Evolutionary conservation across 148 eudicot species (phyloP).

Genomic region (Vaccinium myrtillus): DNA sequence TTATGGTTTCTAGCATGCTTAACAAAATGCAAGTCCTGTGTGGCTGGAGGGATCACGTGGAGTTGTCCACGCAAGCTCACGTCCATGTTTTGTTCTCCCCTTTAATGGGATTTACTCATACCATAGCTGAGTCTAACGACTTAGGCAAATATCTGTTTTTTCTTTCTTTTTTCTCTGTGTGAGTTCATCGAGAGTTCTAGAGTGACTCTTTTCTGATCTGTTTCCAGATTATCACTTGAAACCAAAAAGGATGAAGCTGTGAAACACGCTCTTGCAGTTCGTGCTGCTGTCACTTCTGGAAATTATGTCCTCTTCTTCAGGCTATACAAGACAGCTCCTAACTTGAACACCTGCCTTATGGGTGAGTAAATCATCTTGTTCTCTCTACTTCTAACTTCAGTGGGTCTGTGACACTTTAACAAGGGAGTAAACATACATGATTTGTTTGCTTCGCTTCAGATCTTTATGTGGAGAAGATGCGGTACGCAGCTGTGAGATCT

Average conservation of each 20-base stretch:
- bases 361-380: conserved; percentile 42
- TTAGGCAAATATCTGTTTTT: neutral
- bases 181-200: conserved; percentile 14
- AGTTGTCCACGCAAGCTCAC: neutral
- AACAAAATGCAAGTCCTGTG: neutral
- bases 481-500: conserved; percentile 82
- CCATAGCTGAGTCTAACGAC: neutral
- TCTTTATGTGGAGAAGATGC: conserved; percentile 85
- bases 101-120: neutral
- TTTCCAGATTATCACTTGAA: conserved; percentile 70
- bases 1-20: neutral
- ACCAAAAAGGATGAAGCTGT: conserved; percentile 74
- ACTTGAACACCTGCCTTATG: conserved; percentile 79
- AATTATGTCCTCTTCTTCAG: conserved; percentile 85
- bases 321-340: conserved; percentile 82
- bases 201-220: conserved; percentile 12
- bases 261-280: conserved; percentile 89
- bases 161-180: neutral
- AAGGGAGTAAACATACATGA: neutral
- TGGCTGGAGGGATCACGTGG: neutral
- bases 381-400: neutral
- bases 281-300: conserved; percentile 81
- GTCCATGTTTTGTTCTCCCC: too few species aligned
- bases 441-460: conserved; percentile 40
- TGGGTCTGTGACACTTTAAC: neutral